Conservation (phyloP, 2,329 filamentous ascomycete species). For the Zasmidium cellare region DNA sequence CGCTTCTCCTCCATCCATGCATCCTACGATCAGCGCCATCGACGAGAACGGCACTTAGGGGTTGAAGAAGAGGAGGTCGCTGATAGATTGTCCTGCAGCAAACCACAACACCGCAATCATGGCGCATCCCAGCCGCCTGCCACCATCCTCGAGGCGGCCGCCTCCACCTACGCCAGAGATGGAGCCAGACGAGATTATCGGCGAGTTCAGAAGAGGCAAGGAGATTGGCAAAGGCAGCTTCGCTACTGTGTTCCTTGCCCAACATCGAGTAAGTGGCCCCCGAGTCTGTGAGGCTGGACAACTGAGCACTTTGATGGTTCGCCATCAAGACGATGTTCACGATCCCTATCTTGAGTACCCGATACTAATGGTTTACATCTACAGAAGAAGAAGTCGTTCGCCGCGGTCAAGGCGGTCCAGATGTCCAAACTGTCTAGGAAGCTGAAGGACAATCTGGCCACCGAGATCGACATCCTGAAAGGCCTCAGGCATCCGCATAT, state of each 20-base stretch:
- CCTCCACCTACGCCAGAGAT: conserved; percentile 31
- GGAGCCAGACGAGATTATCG: conserved; percentile 54
- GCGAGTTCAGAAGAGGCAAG: conserved; percentile 77
- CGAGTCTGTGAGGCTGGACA: neutral
- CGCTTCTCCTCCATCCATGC: conserved; percentile 15
- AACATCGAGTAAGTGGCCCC: conserved; percentile 32
- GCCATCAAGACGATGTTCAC: neutral
- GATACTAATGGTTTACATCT: conserved; percentile 16
- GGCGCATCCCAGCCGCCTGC: conserved; percentile 28
- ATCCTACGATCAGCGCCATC: conserved; percentile 9
- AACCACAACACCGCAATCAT: conserved; percentile 21
- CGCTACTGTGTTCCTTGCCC: conserved; percentile 75
- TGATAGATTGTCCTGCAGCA: conserved; percentile 4
- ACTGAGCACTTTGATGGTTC: neutral
- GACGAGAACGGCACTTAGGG: conserved; percentile 14
- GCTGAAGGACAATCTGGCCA: conserved; percentile 91
- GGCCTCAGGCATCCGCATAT: conserved; percentile 94
- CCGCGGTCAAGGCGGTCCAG: conserved; percentile 96
- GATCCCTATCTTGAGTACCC: neutral
- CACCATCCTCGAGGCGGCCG: conserved; percentile 36
- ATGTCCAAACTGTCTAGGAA: conserved; percentile 89
- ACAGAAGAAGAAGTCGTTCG: conserved; percentile 75
- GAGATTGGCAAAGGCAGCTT: conserved; percentile 98
- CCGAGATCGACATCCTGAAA: conserved; percentile 94
- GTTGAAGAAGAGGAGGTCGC: conserved; percentile 14